Base-by-base conservation (phyloP, 2,329 filamentous ascomycete genomes). In the Neocucurbitaria cava region DNA sequence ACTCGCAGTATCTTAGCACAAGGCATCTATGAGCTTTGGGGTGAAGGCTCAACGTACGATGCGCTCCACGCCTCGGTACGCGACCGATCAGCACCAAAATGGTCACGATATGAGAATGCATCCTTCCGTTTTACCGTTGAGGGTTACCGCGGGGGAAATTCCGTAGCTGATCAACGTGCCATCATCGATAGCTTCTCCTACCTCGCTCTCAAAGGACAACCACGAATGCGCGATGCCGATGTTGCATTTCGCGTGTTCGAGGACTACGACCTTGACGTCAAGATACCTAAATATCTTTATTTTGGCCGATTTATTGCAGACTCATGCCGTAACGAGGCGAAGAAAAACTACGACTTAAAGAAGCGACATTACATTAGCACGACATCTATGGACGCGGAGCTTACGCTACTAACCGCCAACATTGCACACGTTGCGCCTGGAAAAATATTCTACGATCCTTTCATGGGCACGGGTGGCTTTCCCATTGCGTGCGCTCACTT, bases 311-410 rank as follows among this genome's bases (percentile, higher is more conserved):
- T 86, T 52, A 74, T 98, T 21, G 88, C 82, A 1, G 78, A 79
- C 11, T 88, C 90, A 2, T 85, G 84, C 3, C 84, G 94, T 40
- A 62, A 59, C n/a, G 85, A 90, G 48, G 81, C 88, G 5, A 82
- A 91, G 28, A 80, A 85, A 31, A 89, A 84, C 21, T 96, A 93
- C 69, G 92, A 96, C 73, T 82, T 99, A 20, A 99, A 99, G 81
- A 96, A 96, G 77, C 83, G 95, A 24, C 84, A 85, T 35, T 99
- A 99, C 72, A 98, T 99, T 67, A 92, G 90, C 64, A 98, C 94
- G 0, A 99, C 95, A 0, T 95, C 91, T 41, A 98, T 99, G 95
- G 95, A 99, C 72, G 90, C 94, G 0, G 95, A 98, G 74, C 82
- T 99, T 39, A 91, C 92, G 11, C 83, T 99, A 1, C 81, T 99